phyloP scores from a whole-genome alignment of 176 grass and related monocot genomes.

The Tillandsia fasciculata region DNA sequence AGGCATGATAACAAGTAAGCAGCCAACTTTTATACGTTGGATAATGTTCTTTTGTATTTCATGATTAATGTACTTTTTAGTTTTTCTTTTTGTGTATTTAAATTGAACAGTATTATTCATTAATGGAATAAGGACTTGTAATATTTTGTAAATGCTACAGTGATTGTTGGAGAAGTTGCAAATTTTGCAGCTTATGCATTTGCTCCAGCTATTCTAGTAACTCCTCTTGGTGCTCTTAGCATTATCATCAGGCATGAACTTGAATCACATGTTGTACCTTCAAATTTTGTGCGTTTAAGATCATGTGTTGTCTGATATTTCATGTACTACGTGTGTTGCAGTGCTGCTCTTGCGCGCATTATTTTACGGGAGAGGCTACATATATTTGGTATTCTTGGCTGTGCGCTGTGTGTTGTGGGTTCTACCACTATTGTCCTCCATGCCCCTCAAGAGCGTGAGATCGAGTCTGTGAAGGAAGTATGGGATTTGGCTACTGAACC shows the following conservation, averaged over 20 bases:
- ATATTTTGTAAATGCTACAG: conserved; percentile 34
- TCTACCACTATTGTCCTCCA: conserved; percentile 96
- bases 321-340: conserved; percentile 27
- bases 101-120: background rate
- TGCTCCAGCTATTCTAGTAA: conserved; percentile 96
- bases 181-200: conserved; percentile 98
- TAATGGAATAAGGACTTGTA: background rate
- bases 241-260: conserved; percentile 72
- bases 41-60: background rate
- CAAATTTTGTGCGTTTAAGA: background rate
- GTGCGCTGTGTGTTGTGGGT: conserved; percentile 91
- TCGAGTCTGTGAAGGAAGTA: conserved; percentile 87
- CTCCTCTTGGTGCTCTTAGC: conserved; percentile 93
- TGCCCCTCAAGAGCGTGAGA: conserved; percentile 82
- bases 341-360: conserved; percentile 82
- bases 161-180: conserved; percentile 95
- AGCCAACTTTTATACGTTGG: background rate
- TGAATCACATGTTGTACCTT: background rate
- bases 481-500: conserved; percentile 98
- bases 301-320: conserved; percentile 4
- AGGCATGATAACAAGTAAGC: conserved; percentile 94
- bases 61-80: background rate
- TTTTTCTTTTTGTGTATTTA: background rate
- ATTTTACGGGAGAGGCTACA: conserved; percentile 90
- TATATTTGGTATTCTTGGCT: conserved; percentile 89